These are phyloP conservation scores for Starmera pachycereana DNA, from an alignment of 805 yeast genomes.

Conservation along the genomic window DNA sequence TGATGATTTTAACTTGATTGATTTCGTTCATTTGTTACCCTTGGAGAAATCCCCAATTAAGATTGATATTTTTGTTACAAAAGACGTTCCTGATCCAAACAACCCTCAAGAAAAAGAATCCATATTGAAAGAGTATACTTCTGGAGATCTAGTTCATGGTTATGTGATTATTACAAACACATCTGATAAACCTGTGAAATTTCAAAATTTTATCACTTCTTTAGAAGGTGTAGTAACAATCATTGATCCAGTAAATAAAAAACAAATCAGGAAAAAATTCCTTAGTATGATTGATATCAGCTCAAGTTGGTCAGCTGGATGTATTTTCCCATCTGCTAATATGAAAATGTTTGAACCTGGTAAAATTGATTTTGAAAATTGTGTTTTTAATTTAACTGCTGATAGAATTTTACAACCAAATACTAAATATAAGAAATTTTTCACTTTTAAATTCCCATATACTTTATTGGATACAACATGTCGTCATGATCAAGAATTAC, in stretches of 20 bases:
- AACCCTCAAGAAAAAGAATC: conserved; percentile 28
- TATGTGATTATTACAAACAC: conserved; percentile 33
- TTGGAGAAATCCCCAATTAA: conserved; percentile 27
- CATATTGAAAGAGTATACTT: conserved; percentile 35
- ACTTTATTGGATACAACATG: conserved; percentile 43
- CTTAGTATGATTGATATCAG: conserved; percentile 40
- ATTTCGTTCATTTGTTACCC: conserved; percentile 40
- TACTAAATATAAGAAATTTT: conserved; percentile 40
- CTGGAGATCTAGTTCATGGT: conserved; percentile 48
- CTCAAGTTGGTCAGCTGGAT: conserved; percentile 39
- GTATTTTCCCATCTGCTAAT: conserved; percentile 8
- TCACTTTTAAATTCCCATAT: conserved; percentile 45
- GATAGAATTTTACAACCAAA: conserved; percentile 36
- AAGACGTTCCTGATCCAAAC: conserved; percentile 34
- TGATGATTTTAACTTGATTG: conserved; percentile 36
- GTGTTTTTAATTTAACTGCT: conserved; percentile 30
- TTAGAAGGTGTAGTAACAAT: conserved; percentile 39
- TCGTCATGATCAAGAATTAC: conserved; percentile 25
- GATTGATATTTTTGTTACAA: conserved; percentile 41
- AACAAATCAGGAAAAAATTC: conserved; percentile 23
- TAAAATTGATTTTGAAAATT: conserved; percentile 17
- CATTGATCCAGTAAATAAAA: conserved; percentile 7
- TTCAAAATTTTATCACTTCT: conserved; percentile 48
- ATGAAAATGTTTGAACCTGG: conserved; percentile 3
- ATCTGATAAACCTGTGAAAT: conserved; percentile 31